Base-by-base conservation (phyloP, 1,284 basidiomycete genomes). In the Lentinula novae-zelandiae region DNA sequence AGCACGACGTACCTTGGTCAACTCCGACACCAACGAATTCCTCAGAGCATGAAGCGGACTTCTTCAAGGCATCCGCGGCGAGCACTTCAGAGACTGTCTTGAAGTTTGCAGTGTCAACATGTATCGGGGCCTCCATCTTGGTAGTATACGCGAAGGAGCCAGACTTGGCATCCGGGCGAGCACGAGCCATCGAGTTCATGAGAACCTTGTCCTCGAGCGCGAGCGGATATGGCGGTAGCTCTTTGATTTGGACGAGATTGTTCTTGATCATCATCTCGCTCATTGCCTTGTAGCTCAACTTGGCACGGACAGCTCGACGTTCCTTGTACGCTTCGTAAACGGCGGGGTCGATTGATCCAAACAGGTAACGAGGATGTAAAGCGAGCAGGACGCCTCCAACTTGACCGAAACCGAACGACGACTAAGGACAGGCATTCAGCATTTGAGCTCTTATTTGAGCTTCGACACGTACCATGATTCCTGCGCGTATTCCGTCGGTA, bases 401-500 rank as follows among this genome's bases (percentile, higher is more conserved):
- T 85, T 99, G 97, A 69, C 96, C 97, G 82, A 99, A 99, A 69
- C 97, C 97, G 79, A 99, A 99, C 17, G 95, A 98, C 3, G 96
- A 98, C 82, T 89, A 62, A 17, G 57, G 53, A 5, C 49, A 39
- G 42, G 17, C 48, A n/a, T 68, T 67, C 50, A 65, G 61, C 60
- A 46, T 44, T 38, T 7, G n/a, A 6, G 36, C 8, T 7, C 57
- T 27, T 6, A 9, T 12, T n/a, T 3, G 9, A 20, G 31, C 33
- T 44, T 27, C 38, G 39, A 50, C 27, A 69, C 79, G 34, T 69
- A 89, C 88, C 90, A 96, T 92, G 64, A 95, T 82, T 76, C 93
- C 94, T 54, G 91, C 92, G 63, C 91, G 89, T 69, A 98, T 89
- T 63, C 93, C 93, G 67, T 96, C 93, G 5, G 95, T 96, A 71